Percentiles rank a stretch among this genome's conserved stretches.
Evolutionary conservation across 495 filamentous ascomycete genomes (phyloP).

Genomic region (Eremomyces bilateralis): DNA sequence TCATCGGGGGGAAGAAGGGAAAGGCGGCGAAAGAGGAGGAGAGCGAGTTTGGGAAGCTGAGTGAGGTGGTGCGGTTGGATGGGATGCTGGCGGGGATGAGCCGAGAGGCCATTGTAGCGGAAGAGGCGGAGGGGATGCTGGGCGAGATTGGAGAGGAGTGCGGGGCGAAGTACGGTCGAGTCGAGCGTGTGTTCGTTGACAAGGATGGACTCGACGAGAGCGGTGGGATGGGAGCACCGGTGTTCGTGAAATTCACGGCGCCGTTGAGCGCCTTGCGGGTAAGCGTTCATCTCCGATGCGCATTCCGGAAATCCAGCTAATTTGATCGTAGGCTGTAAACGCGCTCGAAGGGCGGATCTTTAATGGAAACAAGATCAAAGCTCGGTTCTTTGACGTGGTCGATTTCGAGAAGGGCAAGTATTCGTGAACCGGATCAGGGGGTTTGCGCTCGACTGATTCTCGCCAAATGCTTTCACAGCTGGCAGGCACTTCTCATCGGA

Average conservation of each 20-base stretch:
- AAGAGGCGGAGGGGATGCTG: constrained; percentile 48
- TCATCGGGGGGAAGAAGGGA: constrained; percentile 45
- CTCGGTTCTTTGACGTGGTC: constrained; percentile 3
- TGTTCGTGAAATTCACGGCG: constrained; percentile 82
- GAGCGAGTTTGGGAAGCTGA: constrained; percentile 52
- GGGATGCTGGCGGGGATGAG: constrained; percentile 72
- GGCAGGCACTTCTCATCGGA: too few species aligned
- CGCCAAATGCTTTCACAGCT: too few species aligned
- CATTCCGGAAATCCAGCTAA: background rate
- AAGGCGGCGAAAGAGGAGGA: constrained; percentile 26
- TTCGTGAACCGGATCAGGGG: background rate
- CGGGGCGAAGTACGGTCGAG: constrained; percentile 65
- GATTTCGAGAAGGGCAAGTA: constrained; percentile 1
- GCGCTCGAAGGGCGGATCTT: constrained; percentile 3
- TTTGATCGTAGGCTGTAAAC: constrained; percentile 2
- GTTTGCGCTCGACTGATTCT: too few species aligned
- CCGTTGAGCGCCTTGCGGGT: constrained; percentile 62
- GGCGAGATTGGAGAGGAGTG: constrained; percentile 94
- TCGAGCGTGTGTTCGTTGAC: constrained; percentile 65
- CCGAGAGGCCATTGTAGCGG: too few species aligned
- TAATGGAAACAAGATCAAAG: constrained; percentile 1
- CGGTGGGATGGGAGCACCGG: constrained; percentile 30
- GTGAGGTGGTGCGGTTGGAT: constrained; percentile 52
- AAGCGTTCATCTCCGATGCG: constrained; percentile 16
- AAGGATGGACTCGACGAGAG: constrained; percentile 24